Evolutionary conservation across 305 asterid genomes (phyloP).

Genomic region (Solanum hybrid): DNA sequence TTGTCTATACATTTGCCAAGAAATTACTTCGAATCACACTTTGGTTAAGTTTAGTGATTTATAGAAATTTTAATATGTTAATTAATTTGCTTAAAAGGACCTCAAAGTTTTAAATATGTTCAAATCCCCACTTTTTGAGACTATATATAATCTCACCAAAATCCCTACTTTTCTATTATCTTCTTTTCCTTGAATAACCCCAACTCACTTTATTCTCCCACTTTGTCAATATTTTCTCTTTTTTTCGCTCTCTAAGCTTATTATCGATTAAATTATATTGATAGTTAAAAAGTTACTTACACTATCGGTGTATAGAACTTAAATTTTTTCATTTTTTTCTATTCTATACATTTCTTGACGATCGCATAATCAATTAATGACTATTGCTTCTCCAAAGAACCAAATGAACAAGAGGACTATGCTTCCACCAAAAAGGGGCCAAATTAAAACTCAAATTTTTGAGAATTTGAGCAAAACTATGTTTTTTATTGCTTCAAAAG

Average conservation of each 20-base stretch:
- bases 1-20: background rate
- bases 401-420: background rate
- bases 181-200: background rate
- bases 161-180: background rate
- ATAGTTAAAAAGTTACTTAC: too few species aligned
- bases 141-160: background rate
- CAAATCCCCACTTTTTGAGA: background rate
- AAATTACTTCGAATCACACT: background rate
- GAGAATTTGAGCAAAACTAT: background rate
- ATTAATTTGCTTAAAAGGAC: background rate
- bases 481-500: background rate
- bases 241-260: background rate
- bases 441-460: conserved; percentile 5
- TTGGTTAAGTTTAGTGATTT: background rate
- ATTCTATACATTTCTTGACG: background rate
- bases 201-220: background rate
- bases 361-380: background rate
- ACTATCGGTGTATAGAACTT: background rate
- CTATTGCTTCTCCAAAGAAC: background rate
- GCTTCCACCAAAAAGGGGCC: conserved; percentile 10
- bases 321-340: background rate
- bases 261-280: background rate
- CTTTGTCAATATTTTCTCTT: too few species aligned
- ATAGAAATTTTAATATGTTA: background rate
- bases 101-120: background rate